Percentiles rank a stretch among this genome's conserved stretches.
Evolutionary conservation across 2,329 filamentous ascomycete genomes (phyloP).

Genomic region (Pestalotiopsis sp.): DNA sequence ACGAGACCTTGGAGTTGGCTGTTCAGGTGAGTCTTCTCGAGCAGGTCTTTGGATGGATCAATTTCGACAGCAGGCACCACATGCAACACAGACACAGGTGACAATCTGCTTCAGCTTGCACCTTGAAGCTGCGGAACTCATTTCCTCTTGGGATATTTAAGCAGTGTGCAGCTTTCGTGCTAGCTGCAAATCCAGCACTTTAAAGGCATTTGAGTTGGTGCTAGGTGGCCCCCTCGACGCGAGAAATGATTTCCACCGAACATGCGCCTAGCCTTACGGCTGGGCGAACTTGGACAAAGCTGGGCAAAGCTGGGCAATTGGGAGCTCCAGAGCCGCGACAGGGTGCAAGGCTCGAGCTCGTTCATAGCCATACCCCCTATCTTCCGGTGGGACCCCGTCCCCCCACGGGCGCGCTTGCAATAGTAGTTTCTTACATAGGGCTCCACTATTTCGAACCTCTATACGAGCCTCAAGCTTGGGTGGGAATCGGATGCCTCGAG

Average conservation of each 20-base stretch:
- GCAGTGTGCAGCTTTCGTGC: background rate
- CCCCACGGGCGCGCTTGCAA: background rate
- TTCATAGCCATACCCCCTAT: background rate
- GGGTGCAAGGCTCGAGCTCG: background rate
- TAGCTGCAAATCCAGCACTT: background rate
- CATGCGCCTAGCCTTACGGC: background rate
- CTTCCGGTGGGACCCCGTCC: background rate
- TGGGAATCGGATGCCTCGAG: background rate
- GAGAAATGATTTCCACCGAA: background rate
- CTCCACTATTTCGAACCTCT: background rate
- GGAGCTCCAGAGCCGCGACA: background rate
- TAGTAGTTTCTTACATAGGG: background rate
- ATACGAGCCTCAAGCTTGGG: background rate
- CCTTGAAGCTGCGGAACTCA: background rate
- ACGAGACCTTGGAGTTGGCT: background rate
- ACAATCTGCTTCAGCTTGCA: background rate
- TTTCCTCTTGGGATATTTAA: background rate
- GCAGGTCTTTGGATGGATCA: background rate
- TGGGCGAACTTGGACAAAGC: background rate
- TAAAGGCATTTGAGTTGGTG: background rate
- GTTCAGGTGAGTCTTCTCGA: background rate
- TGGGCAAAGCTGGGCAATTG: too few species aligned
- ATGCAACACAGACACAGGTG: background rate
- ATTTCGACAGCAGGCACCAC: background rate
- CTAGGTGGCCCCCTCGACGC: background rate